Base-by-base conservation (phyloP, 305 asterid species). In the Fraxinus xanthoxyloides region DNA sequence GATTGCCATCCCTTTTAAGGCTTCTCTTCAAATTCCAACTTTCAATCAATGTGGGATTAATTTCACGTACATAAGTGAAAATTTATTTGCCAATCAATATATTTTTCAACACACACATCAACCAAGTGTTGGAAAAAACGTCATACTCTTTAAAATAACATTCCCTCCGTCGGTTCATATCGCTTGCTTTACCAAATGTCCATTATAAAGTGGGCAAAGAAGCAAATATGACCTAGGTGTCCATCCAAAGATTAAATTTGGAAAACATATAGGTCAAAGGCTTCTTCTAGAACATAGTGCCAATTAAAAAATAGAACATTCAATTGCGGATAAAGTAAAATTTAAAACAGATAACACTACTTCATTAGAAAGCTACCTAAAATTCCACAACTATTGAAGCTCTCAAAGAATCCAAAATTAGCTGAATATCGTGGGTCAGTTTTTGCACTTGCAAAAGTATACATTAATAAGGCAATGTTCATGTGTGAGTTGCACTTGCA, bases 391-490 rank as follows among this genome's bases (percentile, higher is more conserved):
- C 82, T 4, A 80, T 26, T 24, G 98, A 92, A 80, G 81, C 79
- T 84, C 87, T 88, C 86, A 93, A 74, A 30, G 94, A 87, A 76
- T 93, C 96, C 90, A 92, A 78, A 85, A 93, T 92, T 73, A 89
- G 36, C 75, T 89, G 88, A 63, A 91, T 81, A 69, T 92, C 91
- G 26, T 81, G 78, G 0, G 97, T 90, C 85, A 93, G 72, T 24
- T 32, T 89, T 32, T 85, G 85, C 74, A 93, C 97, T 97, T 93
- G 93, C 74, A 89, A 87, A 82, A 30, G 36, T 43, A 84, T 35
- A 85, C 59, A 24, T n/a, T n/a, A n/a, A 81, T 17, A 85, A 78
- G 73, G 56, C 82, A 86, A 83, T 75, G 81, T 61, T 84, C 86
- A 87, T 85, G 79, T 79, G 76, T 77, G 80, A 86, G 79, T 30